Evolutionary conservation across 106 monocot species (phyloP), one percentile per base, ranked within the genome.

Genomic region (Dendrobium huoshanense): DNA sequence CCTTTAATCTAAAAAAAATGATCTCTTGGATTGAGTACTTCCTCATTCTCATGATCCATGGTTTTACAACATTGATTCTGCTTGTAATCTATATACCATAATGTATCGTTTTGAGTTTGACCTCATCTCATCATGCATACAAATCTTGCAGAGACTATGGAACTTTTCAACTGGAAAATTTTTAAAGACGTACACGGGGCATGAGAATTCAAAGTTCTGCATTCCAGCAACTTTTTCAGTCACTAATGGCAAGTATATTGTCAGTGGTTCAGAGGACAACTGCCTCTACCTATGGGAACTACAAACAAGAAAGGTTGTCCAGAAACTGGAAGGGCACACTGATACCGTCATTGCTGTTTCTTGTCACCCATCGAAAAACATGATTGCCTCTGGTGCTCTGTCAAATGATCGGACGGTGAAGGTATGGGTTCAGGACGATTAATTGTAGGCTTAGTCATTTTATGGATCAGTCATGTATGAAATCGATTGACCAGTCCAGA

Each of bases 221-320:
- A 87, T 91, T 67, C 87, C 91, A 47, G 84, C 88, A 9, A 72
- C 85, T 31, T 91, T 91, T 47, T 91, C 91, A 20, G 80, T 91
- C 16, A 88, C 88, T n/a, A 88, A 87, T 75, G 91, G 91, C 2
- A 91, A 91, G 73, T 88, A 91, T 80, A 85, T 91, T 25, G 87
- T 91, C 24, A 91, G 91, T 43, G 91, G 91, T 40, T 91, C 91
- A 0, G 91, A 91, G 85, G 91, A 88, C 78, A 90, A 90, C 33
- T 85, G 79, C 47, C 51, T 90, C 51, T 87, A 90, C 58, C 40
- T 90, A 29, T 91, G 91, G 91, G 91, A 91, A 33, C 86, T 91
- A 31, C 91, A 91, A 44, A 45, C 81, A 49, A 84, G 88, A 77
- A 88, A 81, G 33, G 54, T 91, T n/a, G 79, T 85, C 3, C 86